Evolutionary conservation across 352 stramenopile species (phyloP).

Genomic region (Globisporangium megalacanthum): DNA sequence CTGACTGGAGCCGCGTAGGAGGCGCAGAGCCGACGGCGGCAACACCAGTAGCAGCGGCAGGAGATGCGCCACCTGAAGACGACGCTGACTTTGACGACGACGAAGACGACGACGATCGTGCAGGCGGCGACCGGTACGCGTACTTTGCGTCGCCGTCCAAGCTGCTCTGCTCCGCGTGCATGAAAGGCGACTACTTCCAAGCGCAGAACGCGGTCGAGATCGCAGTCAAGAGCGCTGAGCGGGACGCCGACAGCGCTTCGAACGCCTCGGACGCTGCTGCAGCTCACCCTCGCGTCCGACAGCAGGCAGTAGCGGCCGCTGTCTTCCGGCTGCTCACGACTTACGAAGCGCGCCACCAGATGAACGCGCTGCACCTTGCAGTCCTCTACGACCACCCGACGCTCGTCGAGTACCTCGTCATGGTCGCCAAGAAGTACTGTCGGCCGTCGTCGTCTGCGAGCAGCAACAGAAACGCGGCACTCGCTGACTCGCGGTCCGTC

Average conservation of each 20-base stretch:
- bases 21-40: background rate
- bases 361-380: conserved; percentile 68
- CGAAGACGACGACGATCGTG: conserved; percentile 10
- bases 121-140: conserved; percentile 19
- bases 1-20: too few relatives aligned
- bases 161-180: conserved; percentile 60
- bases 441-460: conserved; percentile 12
- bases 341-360: conserved; percentile 61
- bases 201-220: conserved; percentile 62
- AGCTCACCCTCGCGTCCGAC: conserved; percentile 1
- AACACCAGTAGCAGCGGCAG: background rate
- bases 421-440: conserved; percentile 41
- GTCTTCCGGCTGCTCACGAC: conserved; percentile 57
- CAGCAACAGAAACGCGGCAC: background rate
- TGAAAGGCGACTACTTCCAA: conserved; percentile 73
- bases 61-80: background rate
- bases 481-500: background rate
- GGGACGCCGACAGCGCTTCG: background rate
- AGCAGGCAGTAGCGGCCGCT: conserved; percentile 9
- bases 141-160: conserved; percentile 61
- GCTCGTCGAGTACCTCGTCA: conserved; percentile 52
- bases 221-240: conserved; percentile 29
- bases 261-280: background rate
- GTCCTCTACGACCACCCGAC: conserved; percentile 72
- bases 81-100: conserved; percentile 16